Evolutionary conservation across 202 grass and related monocot genomes (phyloP), one percentile per base, ranked within the genome.

Genomic region (Eragrostis tef): DNA sequence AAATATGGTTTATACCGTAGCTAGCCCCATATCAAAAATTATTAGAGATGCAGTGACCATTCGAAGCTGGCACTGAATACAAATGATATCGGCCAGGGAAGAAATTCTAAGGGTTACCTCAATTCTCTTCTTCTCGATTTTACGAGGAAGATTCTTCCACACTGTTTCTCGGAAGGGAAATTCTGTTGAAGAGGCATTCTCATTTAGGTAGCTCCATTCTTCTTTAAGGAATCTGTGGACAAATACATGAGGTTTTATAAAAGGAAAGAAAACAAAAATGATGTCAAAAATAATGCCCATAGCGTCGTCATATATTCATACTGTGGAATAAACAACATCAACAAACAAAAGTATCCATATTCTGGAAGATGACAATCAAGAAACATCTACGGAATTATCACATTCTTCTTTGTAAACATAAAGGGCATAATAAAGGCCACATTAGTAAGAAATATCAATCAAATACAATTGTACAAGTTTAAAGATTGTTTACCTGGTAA

Each of bases 151-250:
- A 29, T 85, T 84, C 43, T 78, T 95, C 90, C 90, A 87, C 62
- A 91, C 91, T 13, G 60, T 90, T 81, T 88, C 88, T 63, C 19
- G 45, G 46, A 98, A 69, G 69, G 90, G 94, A 66, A 79, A 75
- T 70, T 93, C 86, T 73, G 53, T 62, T 52, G 16, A 26, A 79
- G 76, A 83, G 45, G 49, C 54, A 85, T 81, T 88, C 73, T 87
- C 51, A 72, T 88, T 86, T n/a, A 91, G 62, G 79, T 88, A 95
- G 44, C 51, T 86, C 95, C 92, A 98, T 93, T 98, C 95, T 82
- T 91, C 87, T 81, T 88, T 95, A 58, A 98, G 82, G 79, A 89
- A 98, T 81, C 95, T 98, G 70, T 57, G 86, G 84, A 75, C 12
- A 82, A 87, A 36, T 61, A 73, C 15, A 2, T 8, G 11, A 64